Evolutionary conservation across 2,329 filamentous ascomycete species (phyloP).

Genomic region (Pseudogymnoascus sp.): DNA sequence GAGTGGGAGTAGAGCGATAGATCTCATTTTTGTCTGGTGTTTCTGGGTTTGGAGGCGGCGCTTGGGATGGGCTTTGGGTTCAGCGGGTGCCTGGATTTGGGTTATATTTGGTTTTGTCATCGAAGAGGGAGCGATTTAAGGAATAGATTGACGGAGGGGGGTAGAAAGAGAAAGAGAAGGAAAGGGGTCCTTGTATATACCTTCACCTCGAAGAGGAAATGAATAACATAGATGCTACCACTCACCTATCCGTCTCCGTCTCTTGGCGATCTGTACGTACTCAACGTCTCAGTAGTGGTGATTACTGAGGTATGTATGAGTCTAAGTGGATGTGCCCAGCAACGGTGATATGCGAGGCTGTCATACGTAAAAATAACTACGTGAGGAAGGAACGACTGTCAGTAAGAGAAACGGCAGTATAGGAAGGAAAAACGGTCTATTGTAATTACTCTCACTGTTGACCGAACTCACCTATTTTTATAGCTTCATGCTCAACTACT

Average conservation of each 20-base stretch:
- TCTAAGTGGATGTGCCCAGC: no score
- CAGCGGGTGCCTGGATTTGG: not conserved
- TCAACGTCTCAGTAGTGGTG: not conserved
- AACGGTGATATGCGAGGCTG: no score
- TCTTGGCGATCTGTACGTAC: not conserved
- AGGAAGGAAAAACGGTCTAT: no score
- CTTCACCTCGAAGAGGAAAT: not conserved
- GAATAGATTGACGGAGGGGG: not conserved
- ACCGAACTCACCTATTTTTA: no score
- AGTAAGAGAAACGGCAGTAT: no score
- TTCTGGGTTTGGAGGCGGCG: not conserved
- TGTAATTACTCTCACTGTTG: no score
- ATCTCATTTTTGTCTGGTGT: not conserved
- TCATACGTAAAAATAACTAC: no score
- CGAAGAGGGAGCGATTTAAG: not conserved
- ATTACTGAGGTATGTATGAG: no score
- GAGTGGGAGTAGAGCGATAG: not conserved
- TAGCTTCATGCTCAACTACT: no score
- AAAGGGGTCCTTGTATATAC: not conserved
- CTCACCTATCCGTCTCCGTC: not conserved
- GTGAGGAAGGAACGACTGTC: no score
- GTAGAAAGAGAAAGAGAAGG: not conserved
- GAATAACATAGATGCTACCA: not conserved
- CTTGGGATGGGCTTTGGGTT: not conserved
- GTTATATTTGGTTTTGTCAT: not conserved